phyloP scores from a whole-genome alignment of 441 rosid genomes.

The Biscutella laevigata region DNA sequence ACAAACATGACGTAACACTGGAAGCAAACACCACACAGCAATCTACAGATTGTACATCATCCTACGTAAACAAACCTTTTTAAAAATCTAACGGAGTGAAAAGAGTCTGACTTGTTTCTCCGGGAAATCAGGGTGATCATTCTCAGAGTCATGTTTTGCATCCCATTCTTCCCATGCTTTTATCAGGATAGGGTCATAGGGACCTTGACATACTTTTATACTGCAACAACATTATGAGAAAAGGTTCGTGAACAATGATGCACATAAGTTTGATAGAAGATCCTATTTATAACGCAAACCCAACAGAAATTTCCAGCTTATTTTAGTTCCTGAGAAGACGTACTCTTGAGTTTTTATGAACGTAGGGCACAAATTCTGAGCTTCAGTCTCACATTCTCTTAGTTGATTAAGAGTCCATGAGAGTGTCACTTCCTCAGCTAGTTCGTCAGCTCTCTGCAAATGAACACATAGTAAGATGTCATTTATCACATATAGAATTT shows the following conservation, averaged over 20 bases:
- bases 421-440: conserved; percentile 83
- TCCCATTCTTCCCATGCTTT: conserved; percentile 98
- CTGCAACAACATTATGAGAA: conserved; percentile 33
- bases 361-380: conserved; percentile 43
- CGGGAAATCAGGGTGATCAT: conserved; percentile 85
- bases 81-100: conserved; percentile 8
- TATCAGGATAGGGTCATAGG: conserved; percentile 55
- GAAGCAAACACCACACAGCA: conserved; percentile 21
- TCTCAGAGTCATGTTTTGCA: conserved; percentile 65
- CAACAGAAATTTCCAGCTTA: conserved; percentile 10
- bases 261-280: background rate
- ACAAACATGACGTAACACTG: conserved; percentile 84
- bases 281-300: conserved; percentile 3
- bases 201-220: conserved; percentile 78
- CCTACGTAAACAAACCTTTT: background rate
- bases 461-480: conserved; percentile 15
- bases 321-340: conserved; percentile 25
- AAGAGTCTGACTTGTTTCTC: conserved; percentile 58
- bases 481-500: background rate
- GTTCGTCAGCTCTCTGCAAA: conserved; percentile 86
- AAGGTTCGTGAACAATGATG: background rate
- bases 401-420: conserved; percentile 70
- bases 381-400: conserved; percentile 30
- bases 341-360: conserved; percentile 83
- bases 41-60: background rate